Evolutionary conservation across 805 yeast genomes (phyloP).

Genomic region (Wickerhamiella bombiphila): DNA sequence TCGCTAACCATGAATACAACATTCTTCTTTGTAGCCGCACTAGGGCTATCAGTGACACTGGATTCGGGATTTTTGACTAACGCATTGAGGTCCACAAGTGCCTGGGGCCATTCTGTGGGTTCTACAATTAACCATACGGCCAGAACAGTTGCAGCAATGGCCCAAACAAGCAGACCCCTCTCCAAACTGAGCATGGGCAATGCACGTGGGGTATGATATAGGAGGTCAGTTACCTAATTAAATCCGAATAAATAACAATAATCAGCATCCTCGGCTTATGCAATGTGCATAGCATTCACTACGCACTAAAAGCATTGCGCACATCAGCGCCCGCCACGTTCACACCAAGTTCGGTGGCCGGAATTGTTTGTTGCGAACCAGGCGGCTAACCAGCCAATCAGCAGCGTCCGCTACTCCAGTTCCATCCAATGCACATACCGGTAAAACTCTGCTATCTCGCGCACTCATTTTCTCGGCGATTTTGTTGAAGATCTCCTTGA

Average conservation of each 20-base stretch:
- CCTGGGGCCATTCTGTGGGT: too few species aligned
- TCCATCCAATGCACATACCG: slow-evolving; percentile 66
- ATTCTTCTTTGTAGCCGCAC: slow-evolving; percentile 48
- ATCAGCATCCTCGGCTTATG: too few species aligned
- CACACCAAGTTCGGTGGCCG: slow-evolving; percentile 38
- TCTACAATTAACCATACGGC: too few species aligned
- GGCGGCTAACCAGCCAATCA: slow-evolving; percentile 71
- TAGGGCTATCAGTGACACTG: too few species aligned
- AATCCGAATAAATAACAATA: too few species aligned
- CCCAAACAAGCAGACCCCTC: slow-evolving; percentile 4
- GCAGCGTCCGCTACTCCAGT: slow-evolving; percentile 78
- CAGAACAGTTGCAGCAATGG: slow-evolving; percentile 1
- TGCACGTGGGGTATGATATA: not conserved
- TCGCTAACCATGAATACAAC: slow-evolving; percentile 81
- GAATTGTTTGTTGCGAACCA: slow-evolving; percentile 49
- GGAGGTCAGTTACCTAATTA: too few species aligned
- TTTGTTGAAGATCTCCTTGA: slow-evolving; percentile 70
- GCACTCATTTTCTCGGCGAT: slow-evolving; percentile 77
- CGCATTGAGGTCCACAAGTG: too few species aligned
- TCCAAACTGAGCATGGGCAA: too few species aligned
- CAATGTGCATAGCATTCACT: too few species aligned
- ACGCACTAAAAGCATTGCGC: not conserved
- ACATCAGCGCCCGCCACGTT: not conserved
- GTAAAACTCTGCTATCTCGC: slow-evolving; percentile 77
- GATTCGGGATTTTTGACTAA: too few species aligned